Percentiles rank a stretch among this genome's conserved stretches.
Evolutionary conservation across 768 basidiomycete genomes (phyloP).

Genomic region (Trametes punicea): DNA sequence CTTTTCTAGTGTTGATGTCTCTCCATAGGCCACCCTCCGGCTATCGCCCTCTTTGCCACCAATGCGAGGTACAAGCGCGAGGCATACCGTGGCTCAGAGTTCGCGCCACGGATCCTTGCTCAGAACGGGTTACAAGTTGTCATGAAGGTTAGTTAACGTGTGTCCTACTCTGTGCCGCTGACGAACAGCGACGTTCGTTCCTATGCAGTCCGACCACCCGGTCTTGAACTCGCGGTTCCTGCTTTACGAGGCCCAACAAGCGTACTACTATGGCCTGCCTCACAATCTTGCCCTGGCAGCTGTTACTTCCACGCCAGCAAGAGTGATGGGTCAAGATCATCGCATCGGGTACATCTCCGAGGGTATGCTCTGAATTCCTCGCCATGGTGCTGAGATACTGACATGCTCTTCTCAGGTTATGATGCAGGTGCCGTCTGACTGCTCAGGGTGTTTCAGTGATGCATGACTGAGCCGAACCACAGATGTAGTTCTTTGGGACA

Average conservation of each 20-base stretch:
- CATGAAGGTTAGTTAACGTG: slow-evolving; percentile 51
- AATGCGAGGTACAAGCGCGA: slow-evolving; percentile 68
- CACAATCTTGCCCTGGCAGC: slow-evolving; percentile 61
- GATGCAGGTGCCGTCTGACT: background rate
- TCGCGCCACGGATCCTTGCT: slow-evolving; percentile 56
- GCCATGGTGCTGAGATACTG: slow-evolving; percentile 30
- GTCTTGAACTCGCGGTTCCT: slow-evolving; percentile 54
- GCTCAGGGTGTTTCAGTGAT: background rate
- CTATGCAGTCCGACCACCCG: slow-evolving; percentile 47
- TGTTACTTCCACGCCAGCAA: slow-evolving; percentile 71
- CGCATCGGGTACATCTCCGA: slow-evolving; percentile 60
- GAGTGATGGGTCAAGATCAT: slow-evolving; percentile 68
- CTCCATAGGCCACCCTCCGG: slow-evolving; percentile 50
- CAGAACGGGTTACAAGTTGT: slow-evolving; percentile 55
- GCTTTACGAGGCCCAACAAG: slow-evolving; percentile 59
- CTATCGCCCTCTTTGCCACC: slow-evolving; percentile 78
- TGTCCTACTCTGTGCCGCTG: background rate
- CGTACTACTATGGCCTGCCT: slow-evolving; percentile 70
- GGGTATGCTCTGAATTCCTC: slow-evolving; percentile 33
- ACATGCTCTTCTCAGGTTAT: background rate
- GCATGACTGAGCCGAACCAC: background rate
- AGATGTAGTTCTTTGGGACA: slow-evolving; percentile 78
- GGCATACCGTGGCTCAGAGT: slow-evolving; percentile 63
- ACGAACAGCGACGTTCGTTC: background rate
- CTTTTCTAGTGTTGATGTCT: background rate